These are phyloP conservation scores for Fusarium sarcochroum DNA, from an alignment of 2,329 filamentous ascomycete genomes.

Conservation along the genomic window DNA sequence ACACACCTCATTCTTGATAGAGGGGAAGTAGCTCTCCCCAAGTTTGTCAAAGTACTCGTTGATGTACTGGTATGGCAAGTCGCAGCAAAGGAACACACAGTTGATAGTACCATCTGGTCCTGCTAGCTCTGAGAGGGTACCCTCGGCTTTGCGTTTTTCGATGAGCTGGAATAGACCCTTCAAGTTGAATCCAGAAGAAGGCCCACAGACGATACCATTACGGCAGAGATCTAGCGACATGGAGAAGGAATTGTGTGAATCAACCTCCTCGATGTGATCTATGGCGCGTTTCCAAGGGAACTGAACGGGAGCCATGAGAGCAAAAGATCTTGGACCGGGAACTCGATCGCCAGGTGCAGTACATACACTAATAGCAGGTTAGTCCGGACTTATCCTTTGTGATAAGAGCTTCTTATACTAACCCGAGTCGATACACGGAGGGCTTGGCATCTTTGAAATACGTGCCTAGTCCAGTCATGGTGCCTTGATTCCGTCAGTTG, in stretches of 20 bases:
- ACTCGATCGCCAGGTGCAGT: constrained; percentile 70
- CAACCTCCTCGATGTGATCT: constrained; percentile 69
- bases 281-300: constrained; percentile 72
- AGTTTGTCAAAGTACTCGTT: constrained; percentile 72
- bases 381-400: neutral
- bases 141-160: constrained; percentile 61
- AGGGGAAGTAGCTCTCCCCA: constrained; percentile 61
- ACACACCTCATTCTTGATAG: constrained; percentile 60
- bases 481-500: too few species aligned
- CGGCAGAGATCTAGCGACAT: constrained; percentile 68
- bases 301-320: constrained; percentile 63
- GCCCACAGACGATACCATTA: constrained; percentile 71
- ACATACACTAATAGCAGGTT: constrained; percentile 63
- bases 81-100: constrained; percentile 73
- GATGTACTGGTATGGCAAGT: constrained; percentile 75
- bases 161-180: constrained; percentile 66
- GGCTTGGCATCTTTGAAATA: constrained; percentile 66
- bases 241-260: constrained; percentile 66
- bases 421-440: constrained; percentile 58
- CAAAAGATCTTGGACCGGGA: constrained; percentile 69
- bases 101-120: constrained; percentile 62
- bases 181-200: constrained; percentile 72
- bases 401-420: neutral
- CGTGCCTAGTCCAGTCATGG: constrained; percentile 64
- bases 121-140: constrained; percentile 60